Percentiles rank a stretch among this genome's conserved stretches.
phyloP scores from a whole-genome alignment of 148 eudicot species.

The Arbutus unedo region DNA sequence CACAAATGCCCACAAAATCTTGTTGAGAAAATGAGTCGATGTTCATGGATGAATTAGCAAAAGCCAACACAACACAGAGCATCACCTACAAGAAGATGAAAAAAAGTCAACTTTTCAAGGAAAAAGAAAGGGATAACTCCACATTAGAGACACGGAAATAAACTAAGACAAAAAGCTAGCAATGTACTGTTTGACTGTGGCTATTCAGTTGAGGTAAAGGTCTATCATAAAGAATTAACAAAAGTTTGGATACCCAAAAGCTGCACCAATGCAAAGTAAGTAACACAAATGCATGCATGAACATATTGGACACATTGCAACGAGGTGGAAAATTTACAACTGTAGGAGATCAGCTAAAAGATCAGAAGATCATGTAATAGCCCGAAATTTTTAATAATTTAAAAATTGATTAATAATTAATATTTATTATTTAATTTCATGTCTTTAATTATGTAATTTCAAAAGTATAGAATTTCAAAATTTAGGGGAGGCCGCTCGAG shows the following conservation, averaged over 20 bases:
- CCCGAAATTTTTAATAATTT: too few species aligned
- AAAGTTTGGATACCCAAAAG: neutral
- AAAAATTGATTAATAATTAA: too few species aligned
- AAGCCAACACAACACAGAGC: conserved; percentile 59
- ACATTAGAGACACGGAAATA: neutral
- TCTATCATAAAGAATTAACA: neutral
- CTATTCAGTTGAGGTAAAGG: neutral
- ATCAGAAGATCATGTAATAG: too few species aligned
- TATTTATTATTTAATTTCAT: too few species aligned
- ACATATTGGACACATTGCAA: neutral
- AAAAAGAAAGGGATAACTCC: neutral
- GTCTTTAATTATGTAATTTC: too few species aligned
- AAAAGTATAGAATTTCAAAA: too few species aligned
- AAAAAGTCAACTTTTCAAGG: neutral
- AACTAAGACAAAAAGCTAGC: neutral
- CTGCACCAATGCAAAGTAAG: neutral
- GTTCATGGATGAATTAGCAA: conserved; percentile 65
- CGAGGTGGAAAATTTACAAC: neutral
- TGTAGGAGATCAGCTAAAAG: neutral
- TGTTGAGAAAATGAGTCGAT: conserved; percentile 54
- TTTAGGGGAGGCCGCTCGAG: too few species aligned
- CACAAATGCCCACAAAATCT: conserved; percentile 72
- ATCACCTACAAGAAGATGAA: conserved; percentile 23
- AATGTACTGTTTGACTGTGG: neutral
- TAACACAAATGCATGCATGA: neutral